These are phyloP conservation scores for Bisporella sp. DNA, from an alignment of 2,329 filamentous ascomycete species.

Conservation along the genomic window DNA sequence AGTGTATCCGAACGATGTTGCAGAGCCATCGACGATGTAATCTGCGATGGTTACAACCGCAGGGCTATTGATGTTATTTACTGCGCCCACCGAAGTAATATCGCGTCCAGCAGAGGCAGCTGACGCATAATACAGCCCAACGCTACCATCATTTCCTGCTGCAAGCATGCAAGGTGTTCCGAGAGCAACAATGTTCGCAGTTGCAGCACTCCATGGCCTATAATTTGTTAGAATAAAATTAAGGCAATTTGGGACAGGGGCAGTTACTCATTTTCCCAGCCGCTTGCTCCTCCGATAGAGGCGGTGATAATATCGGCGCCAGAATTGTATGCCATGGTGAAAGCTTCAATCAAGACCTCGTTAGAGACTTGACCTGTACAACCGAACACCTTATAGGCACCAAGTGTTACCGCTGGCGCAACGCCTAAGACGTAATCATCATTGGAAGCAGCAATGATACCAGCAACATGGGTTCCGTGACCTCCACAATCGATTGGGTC, in stretches of 20 bases:
- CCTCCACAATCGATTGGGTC: slow-evolving; percentile 16
- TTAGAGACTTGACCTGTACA: slow-evolving; percentile 10
- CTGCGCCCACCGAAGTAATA: background rate
- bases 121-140: background rate
- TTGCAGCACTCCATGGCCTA: background rate
- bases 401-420: background rate
- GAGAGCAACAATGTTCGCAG: background rate
- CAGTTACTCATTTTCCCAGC: background rate
- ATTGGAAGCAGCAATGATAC: background rate
- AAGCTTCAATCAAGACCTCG: slow-evolving; percentile 16
- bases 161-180: background rate
- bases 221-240: background rate
- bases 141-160: background rate
- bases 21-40: background rate
- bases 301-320: slow-evolving; percentile 16
- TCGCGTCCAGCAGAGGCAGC: background rate
- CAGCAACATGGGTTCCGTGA: slow-evolving; percentile 12
- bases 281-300: background rate
- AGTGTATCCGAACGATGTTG: background rate
- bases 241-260: too few species aligned
- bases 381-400: slow-evolving; percentile 6
- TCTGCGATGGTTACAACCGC: background rate
- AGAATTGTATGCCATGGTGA: slow-evolving; percentile 15
- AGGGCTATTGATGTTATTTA: background rate
- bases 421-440: background rate